phyloP scores from a whole-genome alignment of 805 yeast species.

The Starmera amethionina region DNA sequence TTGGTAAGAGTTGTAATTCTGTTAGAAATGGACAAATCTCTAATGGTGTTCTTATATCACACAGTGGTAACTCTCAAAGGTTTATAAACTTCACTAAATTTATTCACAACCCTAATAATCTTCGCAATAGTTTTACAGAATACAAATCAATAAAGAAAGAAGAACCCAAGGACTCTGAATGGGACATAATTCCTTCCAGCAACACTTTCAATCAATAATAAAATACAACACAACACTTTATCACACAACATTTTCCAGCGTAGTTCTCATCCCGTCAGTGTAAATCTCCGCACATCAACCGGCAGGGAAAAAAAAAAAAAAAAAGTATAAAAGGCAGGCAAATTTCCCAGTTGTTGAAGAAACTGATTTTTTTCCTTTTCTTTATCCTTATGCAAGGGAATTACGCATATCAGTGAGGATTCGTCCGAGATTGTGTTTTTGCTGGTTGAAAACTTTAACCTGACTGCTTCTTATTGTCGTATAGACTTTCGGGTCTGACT shows the following conservation, averaged over 20 bases:
- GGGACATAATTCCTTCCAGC: too few species aligned
- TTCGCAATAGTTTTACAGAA: conserved; percentile 3
- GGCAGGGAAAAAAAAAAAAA: too few species aligned
- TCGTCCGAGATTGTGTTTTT: conserved; percentile 99
- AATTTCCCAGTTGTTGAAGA: neutral
- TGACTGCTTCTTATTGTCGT: conserved; percentile 61
- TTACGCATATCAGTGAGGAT: conserved; percentile 99
- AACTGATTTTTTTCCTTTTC: conserved; percentile 20
- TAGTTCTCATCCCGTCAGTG: too few species aligned
- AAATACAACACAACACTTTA: too few species aligned
- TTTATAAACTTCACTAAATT: conserved; percentile 6
- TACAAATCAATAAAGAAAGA: neutral
- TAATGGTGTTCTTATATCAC: conserved; percentile 5
- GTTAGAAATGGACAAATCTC: conserved; percentile 5
- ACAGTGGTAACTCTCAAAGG: conserved; percentile 7
- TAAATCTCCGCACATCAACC: too few species aligned
- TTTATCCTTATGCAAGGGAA: conserved; percentile 99
- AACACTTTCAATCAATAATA: too few species aligned
- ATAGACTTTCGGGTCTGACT: conserved; percentile 30
- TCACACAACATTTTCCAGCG: too few species aligned
- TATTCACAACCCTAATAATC: conserved; percentile 2
- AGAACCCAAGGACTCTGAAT: neutral
- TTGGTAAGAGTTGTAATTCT: conserved; percentile 6
- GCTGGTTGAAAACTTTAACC: conserved; percentile 99
- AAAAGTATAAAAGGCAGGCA: too few species aligned